These are phyloP conservation scores for Scutellaria galericulata DNA, from an alignment of 257 asterid genomes.

Conservation along the genomic window DNA sequence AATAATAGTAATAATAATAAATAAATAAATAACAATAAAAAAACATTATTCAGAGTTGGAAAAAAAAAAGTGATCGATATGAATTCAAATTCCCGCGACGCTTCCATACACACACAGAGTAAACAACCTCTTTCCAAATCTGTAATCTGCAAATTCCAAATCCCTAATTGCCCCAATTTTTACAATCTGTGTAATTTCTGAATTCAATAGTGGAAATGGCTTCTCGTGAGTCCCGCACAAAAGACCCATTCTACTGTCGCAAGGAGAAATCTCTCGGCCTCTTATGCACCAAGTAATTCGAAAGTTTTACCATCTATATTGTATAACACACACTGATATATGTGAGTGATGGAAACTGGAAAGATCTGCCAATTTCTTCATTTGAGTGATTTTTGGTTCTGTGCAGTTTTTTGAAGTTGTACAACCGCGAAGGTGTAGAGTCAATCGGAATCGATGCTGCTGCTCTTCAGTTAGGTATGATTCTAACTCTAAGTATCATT, in stretches of 20 bases:
- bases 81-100: conserved; percentile 49
- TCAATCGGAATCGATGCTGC: conserved; percentile 63
- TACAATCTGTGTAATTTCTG: conserved; percentile 6
- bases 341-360: too few relatives aligned
- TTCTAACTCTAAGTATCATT: neutral
- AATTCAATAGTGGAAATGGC: conserved; percentile 38
- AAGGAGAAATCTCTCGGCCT: conserved; percentile 66
- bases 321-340: neutral
- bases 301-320: neutral
- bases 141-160: conserved; percentile 21
- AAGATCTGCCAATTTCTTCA: conserved; percentile 1
- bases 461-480: conserved; percentile 59
- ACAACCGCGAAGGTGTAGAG: conserved; percentile 60
- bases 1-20: too few relatives aligned
- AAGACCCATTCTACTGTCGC: conserved; percentile 52
- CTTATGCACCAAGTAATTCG: conserved; percentile 60
- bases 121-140: conserved; percentile 12
- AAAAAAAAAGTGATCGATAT: neutral
- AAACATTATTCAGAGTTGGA: conserved; percentile 27
- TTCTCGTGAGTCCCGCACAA: conserved; percentile 44
- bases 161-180: conserved; percentile 18
- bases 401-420: conserved; percentile 64
- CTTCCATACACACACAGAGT: neutral
- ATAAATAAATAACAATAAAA: too few relatives aligned
- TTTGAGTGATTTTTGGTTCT: conserved; percentile 22